Conservation (phyloP, 345 rosid genomes). For the Eucalyptus erythrocorys region DNA sequence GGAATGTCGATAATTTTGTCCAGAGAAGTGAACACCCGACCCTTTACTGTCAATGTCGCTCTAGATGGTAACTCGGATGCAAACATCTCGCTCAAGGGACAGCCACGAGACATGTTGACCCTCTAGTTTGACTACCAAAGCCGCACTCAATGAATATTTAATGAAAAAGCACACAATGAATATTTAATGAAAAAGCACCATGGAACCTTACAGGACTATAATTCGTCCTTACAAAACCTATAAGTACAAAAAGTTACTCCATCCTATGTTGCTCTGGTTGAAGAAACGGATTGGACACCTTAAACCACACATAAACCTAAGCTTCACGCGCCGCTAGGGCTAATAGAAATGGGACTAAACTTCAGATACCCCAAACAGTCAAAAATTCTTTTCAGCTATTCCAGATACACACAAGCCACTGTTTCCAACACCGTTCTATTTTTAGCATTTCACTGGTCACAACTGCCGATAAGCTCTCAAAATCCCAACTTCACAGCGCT, state of each 20-base stretch:
- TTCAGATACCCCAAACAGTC: neutral
- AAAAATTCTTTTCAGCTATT: neutral
- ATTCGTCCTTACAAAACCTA: neutral
- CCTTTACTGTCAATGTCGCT: neutral
- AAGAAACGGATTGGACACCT: neutral
- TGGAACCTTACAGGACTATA: neutral
- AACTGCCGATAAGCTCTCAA: neutral
- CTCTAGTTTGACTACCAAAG: neutral
- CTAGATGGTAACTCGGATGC: neutral
- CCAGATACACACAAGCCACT: neutral
- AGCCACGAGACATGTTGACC: neutral
- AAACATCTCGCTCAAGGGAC: neutral
- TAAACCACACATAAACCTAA: neutral
- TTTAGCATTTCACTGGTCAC: neutral
- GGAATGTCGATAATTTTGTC: neutral
- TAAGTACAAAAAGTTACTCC: neutral
- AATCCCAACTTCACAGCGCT: neutral
- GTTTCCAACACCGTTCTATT: neutral
- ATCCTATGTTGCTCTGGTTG: neutral
- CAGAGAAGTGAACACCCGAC: neutral
- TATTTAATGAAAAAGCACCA: neutral
- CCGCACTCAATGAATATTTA: neutral
- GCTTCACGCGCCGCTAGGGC: neutral
- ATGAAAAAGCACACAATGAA: neutral
- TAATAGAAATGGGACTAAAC: neutral